These are phyloP conservation scores for Pulchroboletus neoregius DNA, from an alignment of 1,284 basidiomycete genomes.

Conservation along the genomic window DNA sequence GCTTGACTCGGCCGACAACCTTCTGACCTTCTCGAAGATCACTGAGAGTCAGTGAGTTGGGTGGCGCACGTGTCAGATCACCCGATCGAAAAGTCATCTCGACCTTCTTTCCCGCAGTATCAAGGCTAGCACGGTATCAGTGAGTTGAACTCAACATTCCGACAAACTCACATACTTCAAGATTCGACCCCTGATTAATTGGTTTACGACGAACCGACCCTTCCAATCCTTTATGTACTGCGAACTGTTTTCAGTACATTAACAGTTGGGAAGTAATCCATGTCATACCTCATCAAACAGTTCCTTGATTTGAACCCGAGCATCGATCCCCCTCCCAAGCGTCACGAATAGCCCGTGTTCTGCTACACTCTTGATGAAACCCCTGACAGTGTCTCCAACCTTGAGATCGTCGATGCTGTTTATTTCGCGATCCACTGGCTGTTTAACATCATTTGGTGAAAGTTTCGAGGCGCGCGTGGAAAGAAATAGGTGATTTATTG, in stretches of 20 bases:
- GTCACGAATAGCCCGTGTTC: conserved; percentile 91
- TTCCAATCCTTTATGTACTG: conserved; percentile 97
- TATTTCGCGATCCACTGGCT: conserved; percentile 70
- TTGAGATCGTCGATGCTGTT: conserved; percentile 61
- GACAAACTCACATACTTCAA: conserved; percentile 49
- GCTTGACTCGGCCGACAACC: conserved; percentile 70
- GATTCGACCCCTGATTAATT: conserved; percentile 85
- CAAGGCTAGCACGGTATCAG: conserved; percentile 48
- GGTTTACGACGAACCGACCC: conserved; percentile 72
- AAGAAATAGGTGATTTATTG: conserved; percentile 60
- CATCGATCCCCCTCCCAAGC: conserved; percentile 79
- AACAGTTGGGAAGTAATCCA: neutral
- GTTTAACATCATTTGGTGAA: conserved; percentile 44
- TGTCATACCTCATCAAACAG: conserved; percentile 77
- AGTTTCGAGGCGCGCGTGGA: conserved; percentile 77
- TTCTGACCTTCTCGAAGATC: conserved; percentile 76
- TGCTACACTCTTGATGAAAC: conserved; percentile 85
- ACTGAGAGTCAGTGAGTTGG: conserved; percentile 43
- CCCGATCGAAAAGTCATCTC: conserved; percentile 83
- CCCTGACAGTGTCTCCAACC: conserved; percentile 72
- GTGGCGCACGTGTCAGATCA: conserved; percentile 43
- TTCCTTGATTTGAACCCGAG: conserved; percentile 91
- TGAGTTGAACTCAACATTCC: conserved; percentile 5
- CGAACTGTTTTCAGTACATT: conserved; percentile 13
- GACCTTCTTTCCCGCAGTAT: conserved; percentile 68